These are phyloP conservation scores for Zasmidium citrigriseum DNA, from an alignment of 2,329 filamentous ascomycete genomes.

Conservation along the genomic window DNA sequence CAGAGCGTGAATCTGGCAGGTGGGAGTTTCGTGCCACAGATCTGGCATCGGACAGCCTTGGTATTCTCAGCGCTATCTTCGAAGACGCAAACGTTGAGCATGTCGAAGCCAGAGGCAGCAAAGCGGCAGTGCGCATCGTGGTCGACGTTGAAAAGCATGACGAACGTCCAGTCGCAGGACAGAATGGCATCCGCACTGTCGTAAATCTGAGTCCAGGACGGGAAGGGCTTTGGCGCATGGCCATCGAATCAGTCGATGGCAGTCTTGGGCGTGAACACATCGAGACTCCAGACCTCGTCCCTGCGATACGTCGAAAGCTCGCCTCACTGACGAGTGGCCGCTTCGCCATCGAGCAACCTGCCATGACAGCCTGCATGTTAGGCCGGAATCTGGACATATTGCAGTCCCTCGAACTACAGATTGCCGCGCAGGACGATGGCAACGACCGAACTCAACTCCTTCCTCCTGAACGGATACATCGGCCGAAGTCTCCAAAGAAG, in stretches of 20 bases:
- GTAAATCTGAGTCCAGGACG: conserved; percentile 60
- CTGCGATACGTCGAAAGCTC: conserved; percentile 29
- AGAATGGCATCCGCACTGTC: conserved; percentile 67
- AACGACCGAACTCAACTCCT: conserved; percentile 16
- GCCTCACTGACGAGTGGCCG: conserved; percentile 49
- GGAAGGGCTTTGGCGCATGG: conserved; percentile 58
- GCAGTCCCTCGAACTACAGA: conserved; percentile 58
- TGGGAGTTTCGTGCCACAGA: conserved; percentile 77
- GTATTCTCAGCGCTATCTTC: conserved; percentile 66
- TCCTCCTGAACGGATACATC: conserved; percentile 57
- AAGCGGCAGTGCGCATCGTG: conserved; percentile 71
- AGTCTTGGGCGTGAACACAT: conserved; percentile 74
- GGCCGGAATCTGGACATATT: conserved; percentile 78
- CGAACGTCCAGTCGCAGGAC: conserved; percentile 40
- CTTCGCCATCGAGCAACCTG: conserved; percentile 66
- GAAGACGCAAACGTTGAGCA: conserved; percentile 67
- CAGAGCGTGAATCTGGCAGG: conserved; percentile 75
- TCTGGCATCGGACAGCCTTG: conserved; percentile 58
- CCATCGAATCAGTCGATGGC: conserved; percentile 67
- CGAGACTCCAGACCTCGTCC: conserved; percentile 68
- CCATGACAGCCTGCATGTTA: conserved; percentile 68
- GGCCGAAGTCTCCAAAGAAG: conserved; percentile 86
- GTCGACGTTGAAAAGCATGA: conserved; percentile 56
- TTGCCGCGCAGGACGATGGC: conserved; percentile 20
- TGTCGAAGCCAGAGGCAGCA: conserved; percentile 65